These are phyloP conservation scores for Cenococcum geophilum DNA, from an alignment of 495 filamentous ascomycete species.

Conservation along the genomic window DNA sequence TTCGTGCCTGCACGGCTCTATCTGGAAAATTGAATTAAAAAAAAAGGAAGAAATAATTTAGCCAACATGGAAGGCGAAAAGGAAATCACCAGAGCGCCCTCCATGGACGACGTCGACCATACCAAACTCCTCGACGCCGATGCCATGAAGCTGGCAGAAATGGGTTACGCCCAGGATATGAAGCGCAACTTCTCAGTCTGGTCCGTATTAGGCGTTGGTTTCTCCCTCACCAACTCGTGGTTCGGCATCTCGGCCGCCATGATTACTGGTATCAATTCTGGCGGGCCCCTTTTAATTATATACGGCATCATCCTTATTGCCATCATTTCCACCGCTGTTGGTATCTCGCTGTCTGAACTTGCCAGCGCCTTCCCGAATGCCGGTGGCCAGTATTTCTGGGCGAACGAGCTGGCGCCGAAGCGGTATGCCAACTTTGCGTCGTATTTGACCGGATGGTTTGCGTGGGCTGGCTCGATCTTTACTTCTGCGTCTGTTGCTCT, in stretches of 20 bases:
- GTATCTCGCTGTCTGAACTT: conserved; percentile 51
- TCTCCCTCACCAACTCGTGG: conserved; percentile 61
- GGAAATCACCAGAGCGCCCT: conserved; percentile 2
- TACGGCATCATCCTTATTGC: conserved; percentile 56
- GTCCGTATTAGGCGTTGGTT: conserved; percentile 54
- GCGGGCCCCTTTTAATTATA: conserved; percentile 55
- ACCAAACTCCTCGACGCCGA: conserved; percentile 24
- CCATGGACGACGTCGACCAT: conserved; percentile 11
- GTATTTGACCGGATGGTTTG: conserved; percentile 54
- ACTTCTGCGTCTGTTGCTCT: conserved; percentile 54
- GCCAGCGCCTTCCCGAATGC: conserved; percentile 55
- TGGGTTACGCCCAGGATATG: conserved; percentile 57
- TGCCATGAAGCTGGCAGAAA: conserved; percentile 40
- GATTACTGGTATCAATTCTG: conserved; percentile 54
- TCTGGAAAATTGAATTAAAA: background rate
- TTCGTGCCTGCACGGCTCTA: too few species aligned
- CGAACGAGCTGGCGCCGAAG: conserved; percentile 51
- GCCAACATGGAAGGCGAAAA: conserved; percentile 17
- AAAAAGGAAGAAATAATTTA: background rate
- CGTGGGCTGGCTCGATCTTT: conserved; percentile 54
- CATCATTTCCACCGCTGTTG: conserved; percentile 51
- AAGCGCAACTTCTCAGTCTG: conserved; percentile 53
- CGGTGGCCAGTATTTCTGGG: conserved; percentile 62
- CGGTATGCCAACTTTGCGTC: conserved; percentile 48
- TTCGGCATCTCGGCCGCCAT: conserved; percentile 55